Base-by-base conservation (phyloP, 2,329 filamentous ascomycete genomes). In the Berkeleyomyces rouxiae region DNA sequence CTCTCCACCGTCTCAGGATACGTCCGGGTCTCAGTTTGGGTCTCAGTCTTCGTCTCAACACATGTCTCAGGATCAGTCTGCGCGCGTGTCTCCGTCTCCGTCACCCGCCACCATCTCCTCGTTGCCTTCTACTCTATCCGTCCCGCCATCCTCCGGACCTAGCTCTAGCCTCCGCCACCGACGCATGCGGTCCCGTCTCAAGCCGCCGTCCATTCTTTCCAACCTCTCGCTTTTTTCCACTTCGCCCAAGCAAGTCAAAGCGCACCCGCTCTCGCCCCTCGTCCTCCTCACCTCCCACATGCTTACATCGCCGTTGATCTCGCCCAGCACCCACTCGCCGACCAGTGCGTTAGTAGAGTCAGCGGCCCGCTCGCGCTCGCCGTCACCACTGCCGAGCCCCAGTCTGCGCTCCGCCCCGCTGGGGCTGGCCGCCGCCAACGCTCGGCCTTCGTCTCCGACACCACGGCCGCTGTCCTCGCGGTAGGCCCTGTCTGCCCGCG, bases 291-390 rank as follows among this genome's bases (percentile, higher is more conserved):
- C 47, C 55, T 47, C 47, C 42, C 61, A 76, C 74, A 76, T 74
- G 42, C 72, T 74, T 3, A 70, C 72, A 5, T 73, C 74, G 23
- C 70, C 73, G 64, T 70, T 72, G 4, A 76, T 76, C 63, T 68
- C 75, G 61, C 68, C 73, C 5, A 68, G 72, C 2, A 74, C 68
- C 23, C 66, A 67, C 4, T 71, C 71, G 36, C 71, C 72, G 64
- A 70, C 70, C 31, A 70, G 70, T 10, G 5, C 69, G 69, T 58
- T 72, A 69, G 61, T 75, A 74, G 23, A 23, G 23, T 23, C 47
- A 23, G n/a, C 47, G 47, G 47, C 16, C 33, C 61, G 72, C 71
- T 39, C 71, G 72, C 36, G 75, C 73, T 44, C 74, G 72, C 23
- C 70, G 72, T n/a, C 76, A 75, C 66, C 70, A 70, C 58, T 69